These are phyloP conservation scores for Corylus americana DNA, from an alignment of 306 rosid genomes.

Conservation along the genomic window DNA sequence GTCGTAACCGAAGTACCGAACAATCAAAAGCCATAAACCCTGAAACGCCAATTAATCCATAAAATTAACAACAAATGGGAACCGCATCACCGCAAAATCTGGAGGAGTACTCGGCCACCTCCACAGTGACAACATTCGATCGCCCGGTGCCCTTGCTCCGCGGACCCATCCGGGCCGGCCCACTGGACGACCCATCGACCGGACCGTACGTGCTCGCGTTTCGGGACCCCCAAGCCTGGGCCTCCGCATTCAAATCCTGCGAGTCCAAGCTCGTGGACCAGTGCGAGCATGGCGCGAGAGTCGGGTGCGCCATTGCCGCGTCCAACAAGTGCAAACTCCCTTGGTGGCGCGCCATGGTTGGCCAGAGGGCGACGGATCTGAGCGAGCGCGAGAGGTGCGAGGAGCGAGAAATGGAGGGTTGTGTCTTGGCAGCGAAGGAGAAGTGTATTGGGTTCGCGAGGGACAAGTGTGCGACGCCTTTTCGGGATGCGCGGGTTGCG, in stretches of 20 bases:
- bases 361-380: slow-evolving; percentile 42
- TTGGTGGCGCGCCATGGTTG: slow-evolving; percentile 68
- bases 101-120: slow-evolving; percentile 54
- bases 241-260: slow-evolving; percentile 49
- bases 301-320: slow-evolving; percentile 52
- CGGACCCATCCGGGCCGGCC: slow-evolving; percentile 54
- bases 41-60: too few relatives aligned
- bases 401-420: slow-evolving; percentile 51
- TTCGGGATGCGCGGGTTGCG: slow-evolving; percentile 62
- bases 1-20: too few relatives aligned
- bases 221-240: slow-evolving; percentile 68
- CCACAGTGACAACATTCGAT: slow-evolving; percentile 56
- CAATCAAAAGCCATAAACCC: too few relatives aligned
- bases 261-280: slow-evolving; percentile 57
- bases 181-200: slow-evolving; percentile 36
- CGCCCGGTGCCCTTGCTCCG: slow-evolving; percentile 61
- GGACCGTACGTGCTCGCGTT: slow-evolving; percentile 69
- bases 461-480: slow-evolving; percentile 65
- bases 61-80: slow-evolving; percentile 24
- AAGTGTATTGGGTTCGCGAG: slow-evolving; percentile 53
- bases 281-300: slow-evolving; percentile 76
- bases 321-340: slow-evolving; percentile 61
- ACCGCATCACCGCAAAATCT: slow-evolving; percentile 23
- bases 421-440: slow-evolving; percentile 44
- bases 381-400: slow-evolving; percentile 68